Percentiles rank a stretch among this genome's conserved stretches.
Evolutionary conservation across 1,284 basidiomycete genomes (phyloP).

Genomic region (Boletus hoseneyae): DNA sequence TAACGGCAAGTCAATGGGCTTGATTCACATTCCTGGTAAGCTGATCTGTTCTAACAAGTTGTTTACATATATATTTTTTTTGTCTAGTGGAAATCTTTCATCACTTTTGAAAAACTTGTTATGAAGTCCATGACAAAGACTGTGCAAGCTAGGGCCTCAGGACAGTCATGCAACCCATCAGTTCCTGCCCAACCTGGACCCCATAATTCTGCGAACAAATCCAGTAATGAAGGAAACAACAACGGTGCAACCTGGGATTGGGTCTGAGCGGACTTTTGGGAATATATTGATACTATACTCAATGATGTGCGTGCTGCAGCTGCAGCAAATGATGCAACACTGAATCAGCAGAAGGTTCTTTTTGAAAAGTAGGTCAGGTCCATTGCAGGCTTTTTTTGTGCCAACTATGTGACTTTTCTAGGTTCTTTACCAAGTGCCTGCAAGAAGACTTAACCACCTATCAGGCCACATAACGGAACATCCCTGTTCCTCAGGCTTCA

Average conservation of each 20-base stretch:
- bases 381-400: no score
- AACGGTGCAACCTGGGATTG: not conserved
- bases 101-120: not conserved
- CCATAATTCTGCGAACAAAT: no score
- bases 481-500: not conserved
- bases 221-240: no score
- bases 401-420: not conserved
- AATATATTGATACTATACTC: not conserved
- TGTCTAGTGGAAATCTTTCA: no score
- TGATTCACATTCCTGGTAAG: no score
- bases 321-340: not conserved
- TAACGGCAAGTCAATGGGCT: no score
- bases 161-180: no score
- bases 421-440: not conserved
- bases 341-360: not conserved
- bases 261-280: not conserved
- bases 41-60: no score
- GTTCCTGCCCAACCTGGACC: no score
- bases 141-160: not conserved
- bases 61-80: no score
- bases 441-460: not conserved
- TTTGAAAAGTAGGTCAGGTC: no score
- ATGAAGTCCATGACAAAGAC: not conserved
- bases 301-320: not conserved
- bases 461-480: not conserved